phyloP scores from a whole-genome alignment of 768 basidiomycete genomes.

The Asterophora parasitica region DNA sequence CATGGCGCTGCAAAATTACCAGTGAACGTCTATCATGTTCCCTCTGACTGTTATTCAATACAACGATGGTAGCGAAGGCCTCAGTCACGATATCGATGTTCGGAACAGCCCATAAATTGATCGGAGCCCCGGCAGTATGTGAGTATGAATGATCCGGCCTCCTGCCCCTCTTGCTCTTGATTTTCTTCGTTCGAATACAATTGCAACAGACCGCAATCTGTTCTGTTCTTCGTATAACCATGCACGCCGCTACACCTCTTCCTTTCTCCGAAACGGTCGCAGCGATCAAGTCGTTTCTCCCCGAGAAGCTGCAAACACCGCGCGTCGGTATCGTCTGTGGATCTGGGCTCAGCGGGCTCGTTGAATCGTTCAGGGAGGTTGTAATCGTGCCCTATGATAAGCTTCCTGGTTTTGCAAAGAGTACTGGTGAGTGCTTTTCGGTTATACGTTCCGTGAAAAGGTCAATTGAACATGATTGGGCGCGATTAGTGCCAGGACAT shows the following conservation, averaged over 20 bases:
- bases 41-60: too few species aligned
- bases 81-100: too few species aligned
- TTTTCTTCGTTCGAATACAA: too few species aligned
- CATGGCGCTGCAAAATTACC: too few species aligned
- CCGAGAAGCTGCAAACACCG: slow-evolving; percentile 39
- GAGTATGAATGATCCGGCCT: too few species aligned
- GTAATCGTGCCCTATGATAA: slow-evolving; percentile 60
- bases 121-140: too few species aligned
- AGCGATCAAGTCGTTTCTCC: slow-evolving; percentile 29
- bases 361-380: slow-evolving; percentile 49
- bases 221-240: neutral
- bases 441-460: neutral
- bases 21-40: too few species aligned
- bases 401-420: slow-evolving; percentile 70
- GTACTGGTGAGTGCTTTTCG: slow-evolving; percentile 57
- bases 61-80: too few species aligned
- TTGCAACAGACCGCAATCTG: too few species aligned
- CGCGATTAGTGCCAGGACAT: slow-evolving; percentile 66
- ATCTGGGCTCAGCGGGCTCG: slow-evolving; percentile 77
- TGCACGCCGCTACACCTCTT: neutral
- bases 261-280: slow-evolving; percentile 25
- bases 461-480: neutral
- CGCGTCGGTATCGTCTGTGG: slow-evolving; percentile 84
- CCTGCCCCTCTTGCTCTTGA: too few species aligned
- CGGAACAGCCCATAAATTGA: too few species aligned